Base-by-base conservation (phyloP, 495 filamentous ascomycete species). In the Lentithecium fluviatile region DNA sequence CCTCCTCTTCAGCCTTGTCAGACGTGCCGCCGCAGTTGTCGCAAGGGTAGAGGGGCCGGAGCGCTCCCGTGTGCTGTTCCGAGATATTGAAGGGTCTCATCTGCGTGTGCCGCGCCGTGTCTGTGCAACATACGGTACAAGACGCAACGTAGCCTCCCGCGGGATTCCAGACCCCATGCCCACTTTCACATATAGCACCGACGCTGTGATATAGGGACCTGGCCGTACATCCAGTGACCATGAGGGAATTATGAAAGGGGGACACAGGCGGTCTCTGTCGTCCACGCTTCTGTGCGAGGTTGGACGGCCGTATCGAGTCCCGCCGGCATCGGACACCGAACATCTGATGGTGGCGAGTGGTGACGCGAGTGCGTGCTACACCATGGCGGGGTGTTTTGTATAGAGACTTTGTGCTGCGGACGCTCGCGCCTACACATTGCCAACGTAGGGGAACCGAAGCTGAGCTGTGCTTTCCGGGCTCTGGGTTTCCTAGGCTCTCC, bases 1-100 rank as follows among this genome's bases (percentile, higher is more conserved):
- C n/a, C 34, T 32, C 45, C 51, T 48, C 52, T 40, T 56, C 60
- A 63, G 60, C 60, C 60, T 63, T 63, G 60, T 63, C 37, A 45
- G 50, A 56, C 52, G 37, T 6, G 7, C 34, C 43, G 19, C 34
- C 36, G 34, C 20, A 15, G 6, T 19, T 20, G 34, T 17, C 20
- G 45, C 24, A 15, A 48, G 45, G 45, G 19, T 48, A 6, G 45
- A 48, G 45, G 50, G 34, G 25, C 50, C 50, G 50, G 50, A 38
- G 32, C 50, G 50, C 25, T 43, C 40, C 40, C 40, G 40, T 20
- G 19, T 43, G 13, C 15, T 20, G 15, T 43, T 20, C 19, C 40
- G 40, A 20, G 40, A 43, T 6, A 32, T 3, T 10, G 29, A 43
- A 43, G 5, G 5, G 40, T 43, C 40, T 43, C n/a, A n/a, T n/a